Base-by-base conservation (phyloP, 768 basidiomycete genomes). In the Hericium alpestre region DNA sequence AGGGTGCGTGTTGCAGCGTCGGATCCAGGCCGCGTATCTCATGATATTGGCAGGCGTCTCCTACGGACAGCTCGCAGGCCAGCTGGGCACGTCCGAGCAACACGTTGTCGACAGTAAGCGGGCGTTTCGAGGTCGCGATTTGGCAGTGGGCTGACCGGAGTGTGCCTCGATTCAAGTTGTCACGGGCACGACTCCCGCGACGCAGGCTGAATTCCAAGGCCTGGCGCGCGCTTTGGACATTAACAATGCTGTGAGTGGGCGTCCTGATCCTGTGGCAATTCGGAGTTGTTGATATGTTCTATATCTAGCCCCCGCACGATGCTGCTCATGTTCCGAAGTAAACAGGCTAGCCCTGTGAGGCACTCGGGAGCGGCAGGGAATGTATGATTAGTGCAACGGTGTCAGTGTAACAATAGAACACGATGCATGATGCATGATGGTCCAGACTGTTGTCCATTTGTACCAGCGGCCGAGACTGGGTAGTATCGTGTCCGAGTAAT, bases 101-200 rank as follows among this genome's bases (percentile, higher is more conserved):
- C 82, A 76, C 56, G 76, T 88, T 51, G 68, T 71, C 47, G 76
- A 76, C 48, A 77, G 87, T 87, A 63, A 58, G 55, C 23, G 7
- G 43, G 22, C 16, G 16, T 22, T 10, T 32, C 32, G 32, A 2
- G n/a, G 12, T 18, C 8, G 43, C 43, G 43, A 18, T 46, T 7
- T 46, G 43, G n/a, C 13, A 57, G 25, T 22, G 3, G 32, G 27
- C 16, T 49, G 52, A 38, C 40, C 6, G 20, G 12, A 25, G 20
- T 15, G 37, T 4, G 38, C 41, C 8, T 25, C 2, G 9, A 47
- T 39, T 0, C 20, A 38, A 85, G 84, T 86, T 61, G 74, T 79
- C 67, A 72, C 72, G 11, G 81, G 76, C 7, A 61, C 18, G 0
- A 39, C 13, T 4, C 75, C 63, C 57, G 76, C 84, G 13, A 78